Base-by-base conservation (phyloP, 2,329 filamentous ascomycete species). In the Fusarium sp. region DNA sequence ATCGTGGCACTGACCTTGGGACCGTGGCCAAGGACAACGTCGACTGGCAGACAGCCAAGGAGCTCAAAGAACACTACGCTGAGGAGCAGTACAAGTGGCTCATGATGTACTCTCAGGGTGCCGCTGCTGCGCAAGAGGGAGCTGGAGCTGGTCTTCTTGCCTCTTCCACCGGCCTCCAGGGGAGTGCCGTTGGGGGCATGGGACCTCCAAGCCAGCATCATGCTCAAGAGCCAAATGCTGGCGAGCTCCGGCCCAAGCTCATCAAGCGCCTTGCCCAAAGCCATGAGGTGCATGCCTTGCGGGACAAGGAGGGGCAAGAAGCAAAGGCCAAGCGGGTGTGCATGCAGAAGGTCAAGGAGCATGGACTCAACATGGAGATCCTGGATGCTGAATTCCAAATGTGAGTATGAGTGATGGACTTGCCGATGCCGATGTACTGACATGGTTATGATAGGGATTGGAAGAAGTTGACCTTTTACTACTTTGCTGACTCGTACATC, bases 401-500 rank as follows among this genome's bases (percentile, higher is more conserved):
- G 96, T 97, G 87, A 90, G 94, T 88, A 20, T n/a, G 25, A 11
- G 4, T 41, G 32, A 14, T 27, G 14, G 13, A 16, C 14, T 25
- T 13, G 3, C 4, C 32, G 34, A 43, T 35, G 11, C 30, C 35
- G 43, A 43, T 18, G n/a, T 54, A 39, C 71, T 76, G 32, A 78
- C 57, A 35, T 48, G 56, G 75, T 74, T 43, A 20, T 18, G 11
- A 41, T 77, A 98, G 96, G 92, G 97, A 99, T 82, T 98, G 95
- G 92, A 98, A 98, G 85, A 99, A 99, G 83, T 87, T 99, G 66
- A 99, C 97, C 0, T 98, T 98, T 84, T 99, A 98, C 86, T 99
- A 98, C 85, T 99, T 98, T 82, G 96, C 97, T 64, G 95, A 98
- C 80, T 92, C 95, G 1, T 99, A 99, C 82, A 98, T 99, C 87